Base-by-base conservation (phyloP, 31 red algal genomes). In the Endocladia muricata region DNA sequence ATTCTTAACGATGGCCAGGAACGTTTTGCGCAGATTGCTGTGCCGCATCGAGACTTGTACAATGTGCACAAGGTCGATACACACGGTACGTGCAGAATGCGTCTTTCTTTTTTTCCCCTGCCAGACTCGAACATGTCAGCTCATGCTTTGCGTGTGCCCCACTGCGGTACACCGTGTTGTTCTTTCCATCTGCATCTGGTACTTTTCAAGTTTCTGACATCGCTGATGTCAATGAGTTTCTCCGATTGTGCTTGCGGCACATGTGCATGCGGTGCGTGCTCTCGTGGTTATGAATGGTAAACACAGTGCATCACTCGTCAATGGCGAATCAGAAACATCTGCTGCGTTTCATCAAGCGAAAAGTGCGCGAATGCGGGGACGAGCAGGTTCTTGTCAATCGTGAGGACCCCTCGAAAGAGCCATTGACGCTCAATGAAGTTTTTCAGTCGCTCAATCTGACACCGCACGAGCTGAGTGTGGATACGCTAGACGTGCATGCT, bases 41-140 rank as follows among this genome's bases (percentile, higher is more conserved):
- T 94, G 23, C 95, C 91, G 34, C 91, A 94, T 66, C 86, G 91
- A 29, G 95, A 98, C 61, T 92, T 98, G 78, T 98, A 94, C 73
- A 94, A 94, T 49, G 86, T 91, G 19, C 40, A 74, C 38, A 98
- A 98, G 61, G 95, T 98, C 17, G 95, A 98, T 58, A 86, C 85
- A n/a, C 95, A 98, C 44, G 86, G 89, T 85, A 81, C 84, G 49
- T 62, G 54, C 25, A 17, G 31, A n/a, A n/a, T n/a, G n/a, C n/a
- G n/a, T n/a, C n/a, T n/a, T n/a, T n/a, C n/a, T n/a, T n/a, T n/a
- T n/a, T n/a, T n/a, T n/a, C n/a, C n/a, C n/a, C n/a, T n/a, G n/a
- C n/a, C n/a, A n/a, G n/a, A n/a, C n/a, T n/a, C n/a, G n/a, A n/a
- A n/a, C n/a, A n/a, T n/a, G n/a, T n/a, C n/a, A n/a, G n/a, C n/a